Conservation (phyloP, 2,329 filamentous ascomycete species). For the Xylariaceae sp. region DNA sequence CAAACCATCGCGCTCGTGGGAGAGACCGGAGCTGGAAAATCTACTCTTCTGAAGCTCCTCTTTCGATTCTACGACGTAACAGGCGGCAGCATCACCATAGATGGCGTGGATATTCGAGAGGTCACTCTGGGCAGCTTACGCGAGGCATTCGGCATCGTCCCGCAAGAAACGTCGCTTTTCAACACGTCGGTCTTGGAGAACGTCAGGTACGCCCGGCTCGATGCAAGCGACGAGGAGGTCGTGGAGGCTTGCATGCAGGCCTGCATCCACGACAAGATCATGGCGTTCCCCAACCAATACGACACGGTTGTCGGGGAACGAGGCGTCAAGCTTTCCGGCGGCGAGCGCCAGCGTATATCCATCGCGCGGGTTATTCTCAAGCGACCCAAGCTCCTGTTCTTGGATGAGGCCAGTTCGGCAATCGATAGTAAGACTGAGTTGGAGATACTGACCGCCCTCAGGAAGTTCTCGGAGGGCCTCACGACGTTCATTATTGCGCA, state of each 20-base stretch:
- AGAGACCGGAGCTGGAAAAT: conserved; percentile 65
- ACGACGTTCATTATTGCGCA: conserved; percentile 58
- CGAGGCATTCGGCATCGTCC: conserved; percentile 63
- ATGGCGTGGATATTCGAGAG: conserved; percentile 61
- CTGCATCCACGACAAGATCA: conserved; percentile 66
- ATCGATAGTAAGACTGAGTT: conserved; percentile 49
- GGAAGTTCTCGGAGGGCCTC: conserved; percentile 47
- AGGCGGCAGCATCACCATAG: conserved; percentile 56
- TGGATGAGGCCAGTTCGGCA: conserved; percentile 57
- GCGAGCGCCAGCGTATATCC: conserved; percentile 53
- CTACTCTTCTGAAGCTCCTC: conserved; percentile 62
- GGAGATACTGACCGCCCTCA: conserved; percentile 50
- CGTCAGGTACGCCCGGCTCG: conserved; percentile 62
- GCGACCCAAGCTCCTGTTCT: conserved; percentile 35
- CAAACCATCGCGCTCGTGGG: conserved; percentile 64
- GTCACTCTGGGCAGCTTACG: conserved; percentile 61
- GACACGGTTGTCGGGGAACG: conserved; percentile 50
- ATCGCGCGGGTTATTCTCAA: conserved; percentile 45
- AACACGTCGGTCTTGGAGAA: conserved; percentile 68
- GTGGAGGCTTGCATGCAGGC: conserved; percentile 63
- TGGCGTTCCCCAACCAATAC: conserved; percentile 58
- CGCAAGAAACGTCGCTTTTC: conserved; percentile 66
- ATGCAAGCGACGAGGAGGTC: conserved; percentile 63
- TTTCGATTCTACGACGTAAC: conserved; percentile 63
- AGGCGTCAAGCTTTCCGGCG: conserved; percentile 52